phyloP scores from a whole-genome alignment of 1,284 basidiomycete species.

The Microbotryomycetes sp. region DNA sequence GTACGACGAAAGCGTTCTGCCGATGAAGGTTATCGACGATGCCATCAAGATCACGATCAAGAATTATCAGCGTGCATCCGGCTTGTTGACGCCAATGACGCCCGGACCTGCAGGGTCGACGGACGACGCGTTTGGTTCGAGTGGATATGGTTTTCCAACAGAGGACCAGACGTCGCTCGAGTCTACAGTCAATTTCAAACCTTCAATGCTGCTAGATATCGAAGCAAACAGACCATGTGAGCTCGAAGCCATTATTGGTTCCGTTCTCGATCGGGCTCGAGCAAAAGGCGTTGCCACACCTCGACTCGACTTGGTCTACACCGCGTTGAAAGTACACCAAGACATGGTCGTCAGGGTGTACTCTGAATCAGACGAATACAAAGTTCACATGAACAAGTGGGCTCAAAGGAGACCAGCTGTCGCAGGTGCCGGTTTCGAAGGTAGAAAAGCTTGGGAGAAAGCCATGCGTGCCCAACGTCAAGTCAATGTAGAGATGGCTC shows the following conservation, averaged over 20 bases:
- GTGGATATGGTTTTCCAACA: slow-evolving; percentile 11
- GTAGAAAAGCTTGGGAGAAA: slow-evolving; percentile 21
- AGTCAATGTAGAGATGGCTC: not conserved
- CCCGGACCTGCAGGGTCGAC: slow-evolving; percentile 1
- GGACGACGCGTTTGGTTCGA: slow-evolving; percentile 7
- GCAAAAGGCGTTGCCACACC: slow-evolving; percentile 26
- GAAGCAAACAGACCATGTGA: slow-evolving; percentile 27
- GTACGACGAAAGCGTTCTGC: slow-evolving; percentile 20
- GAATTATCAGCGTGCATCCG: slow-evolving; percentile 13
- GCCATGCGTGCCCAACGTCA: slow-evolving; percentile 17
- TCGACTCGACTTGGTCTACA: slow-evolving; percentile 25
- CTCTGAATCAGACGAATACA: slow-evolving; percentile 5
- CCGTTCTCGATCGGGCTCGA: slow-evolving; percentile 26
- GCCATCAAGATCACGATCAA: slow-evolving; percentile 20
- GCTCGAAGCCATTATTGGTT: slow-evolving; percentile 27
- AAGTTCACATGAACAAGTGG: slow-evolving; percentile 22
- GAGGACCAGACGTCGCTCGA: slow-evolving; percentile 5
- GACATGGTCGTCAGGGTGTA: slow-evolving; percentile 3
- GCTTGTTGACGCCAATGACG: slow-evolving; percentile 11
- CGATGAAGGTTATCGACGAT: slow-evolving; percentile 22
- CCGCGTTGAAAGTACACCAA: slow-evolving; percentile 20
- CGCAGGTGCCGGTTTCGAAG: slow-evolving; percentile 8
- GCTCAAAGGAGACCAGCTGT: slow-evolving; percentile 5
- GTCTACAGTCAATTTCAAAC: slow-evolving; percentile 21
- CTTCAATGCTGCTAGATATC: slow-evolving; percentile 27